Evolutionary conservation across 192 early-diverging fungal genomes (phyloP), one percentile per base, ranked within the genome.

Genomic region (Backusella westeae): DNA sequence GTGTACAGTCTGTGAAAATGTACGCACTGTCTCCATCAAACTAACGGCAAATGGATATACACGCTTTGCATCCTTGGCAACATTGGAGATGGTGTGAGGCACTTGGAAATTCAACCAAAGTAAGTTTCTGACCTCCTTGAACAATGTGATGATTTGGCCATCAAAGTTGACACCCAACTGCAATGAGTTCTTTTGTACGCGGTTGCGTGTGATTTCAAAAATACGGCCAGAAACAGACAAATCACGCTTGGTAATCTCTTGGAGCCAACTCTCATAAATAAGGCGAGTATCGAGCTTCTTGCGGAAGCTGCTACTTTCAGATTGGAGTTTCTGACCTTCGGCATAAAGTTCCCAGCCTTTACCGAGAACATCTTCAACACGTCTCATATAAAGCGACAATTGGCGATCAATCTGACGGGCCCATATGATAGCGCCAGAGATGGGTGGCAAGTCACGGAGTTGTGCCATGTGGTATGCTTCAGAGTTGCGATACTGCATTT

Each of bases 21-120:
- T 97, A 23, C 96, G 88, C 26, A 97, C 93, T 1, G 98, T 96
- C 78, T 99, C 98, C 84, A 91, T 97, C 66, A 99, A 82, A 66
- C 94, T 94, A 17, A 99, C 97, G 15, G 98, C 97, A 84, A 94
- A 98, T 9, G 98, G 98, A 84, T 99, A 99, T 19, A 99, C 95
- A 34, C 94, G 90, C 80, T 97, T 96, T 19, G 95, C 97, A 69
- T 99, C 97, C 80, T 96, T 97, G 34, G 96, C 96, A 66, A 96
- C 88, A 84, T 92, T 96, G 38, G 91, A 87, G 75, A 99, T 90
- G 44, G 93, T 91, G 69, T 95, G 93, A 26, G 97, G 97, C 0
- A 99, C 94, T 75, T 91, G 93, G 85, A 94, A 99, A 38, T 95
- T 93, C 19, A 99, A 87, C 96, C 95, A 98, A n/a, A 96, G 76